Evolutionary conservation across 345 rosid species (phyloP).

Genomic region (Melaleuca quinquenervia): DNA sequence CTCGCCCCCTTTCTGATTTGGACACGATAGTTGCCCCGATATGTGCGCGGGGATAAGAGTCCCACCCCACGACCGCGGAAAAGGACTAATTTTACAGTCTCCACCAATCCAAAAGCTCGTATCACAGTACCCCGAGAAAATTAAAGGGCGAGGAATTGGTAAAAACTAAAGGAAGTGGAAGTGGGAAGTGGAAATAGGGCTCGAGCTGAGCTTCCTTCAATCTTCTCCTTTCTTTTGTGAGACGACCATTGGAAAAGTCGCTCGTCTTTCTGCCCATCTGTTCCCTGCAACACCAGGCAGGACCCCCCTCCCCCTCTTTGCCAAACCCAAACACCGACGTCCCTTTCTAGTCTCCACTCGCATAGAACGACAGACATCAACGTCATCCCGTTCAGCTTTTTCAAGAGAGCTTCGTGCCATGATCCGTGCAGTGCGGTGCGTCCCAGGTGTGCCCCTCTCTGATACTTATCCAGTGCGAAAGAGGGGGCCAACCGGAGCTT

Average conservation of each 20-base stretch:
- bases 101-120: neutral
- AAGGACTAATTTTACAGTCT: neutral
- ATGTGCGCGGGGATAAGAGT: neutral
- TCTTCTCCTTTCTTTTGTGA: neutral
- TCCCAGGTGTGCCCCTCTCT: neutral
- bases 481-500: neutral
- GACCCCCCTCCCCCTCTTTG: neutral
- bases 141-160: neutral
- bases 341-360: neutral
- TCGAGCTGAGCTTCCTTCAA: neutral
- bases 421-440: neutral
- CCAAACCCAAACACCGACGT: neutral
- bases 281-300: neutral
- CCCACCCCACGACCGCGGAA: neutral
- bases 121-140: neutral
- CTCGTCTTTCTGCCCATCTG: neutral
- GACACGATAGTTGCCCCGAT: no score
- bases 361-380: neutral
- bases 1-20: neutral
- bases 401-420: neutral
- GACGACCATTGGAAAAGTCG: neutral
- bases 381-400: neutral
- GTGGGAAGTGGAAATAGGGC: neutral
- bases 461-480: neutral
- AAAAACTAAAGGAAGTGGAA: neutral